Percentiles rank a stretch among this genome's conserved stretches.
These are phyloP conservation scores for Thielaviopsis ethacetica DNA, from an alignment of 2,329 filamentous ascomycete species.

Conservation along the genomic window DNA sequence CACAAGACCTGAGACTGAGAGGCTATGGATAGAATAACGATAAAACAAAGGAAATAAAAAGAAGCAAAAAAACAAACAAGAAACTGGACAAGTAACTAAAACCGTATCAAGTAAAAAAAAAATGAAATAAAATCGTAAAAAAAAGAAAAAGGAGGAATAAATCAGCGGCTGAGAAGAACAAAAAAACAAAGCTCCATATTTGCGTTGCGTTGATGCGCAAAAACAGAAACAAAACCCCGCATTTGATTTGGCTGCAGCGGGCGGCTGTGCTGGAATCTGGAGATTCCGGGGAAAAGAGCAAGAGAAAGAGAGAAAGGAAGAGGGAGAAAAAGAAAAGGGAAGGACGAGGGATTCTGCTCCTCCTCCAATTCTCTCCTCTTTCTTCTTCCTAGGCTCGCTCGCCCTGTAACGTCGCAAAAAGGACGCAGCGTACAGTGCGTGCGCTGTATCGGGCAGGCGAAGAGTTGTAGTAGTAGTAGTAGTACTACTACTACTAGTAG, in stretches of 20 bases:
- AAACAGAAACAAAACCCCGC: conserved; percentile 1
- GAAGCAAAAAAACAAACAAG: background rate
- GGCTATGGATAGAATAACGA: background rate
- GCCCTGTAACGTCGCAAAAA: no score
- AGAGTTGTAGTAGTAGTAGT: no score
- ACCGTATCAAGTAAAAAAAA: background rate
- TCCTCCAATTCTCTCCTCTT: background rate
- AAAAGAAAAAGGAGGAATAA: background rate
- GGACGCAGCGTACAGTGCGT: no score
- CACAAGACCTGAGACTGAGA: background rate
- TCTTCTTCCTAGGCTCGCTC: background rate
- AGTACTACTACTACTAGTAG: no score
- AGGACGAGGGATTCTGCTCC: background rate
- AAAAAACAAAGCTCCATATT: conserved; percentile 1
- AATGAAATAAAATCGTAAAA: background rate
- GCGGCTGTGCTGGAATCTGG: background rate
- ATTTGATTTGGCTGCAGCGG: background rate
- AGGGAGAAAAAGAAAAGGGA: background rate
- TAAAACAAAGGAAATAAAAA: background rate
- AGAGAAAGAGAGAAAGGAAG: background rate
- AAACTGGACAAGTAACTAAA: background rate
- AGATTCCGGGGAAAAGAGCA: background rate
- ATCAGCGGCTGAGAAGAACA: background rate
- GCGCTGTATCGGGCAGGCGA: no score
- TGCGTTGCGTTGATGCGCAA: background rate